A percentile compares a stretch with the other conserved stretches of the same genome.
These are phyloP conservation scores for Cladosporium halotolerans DNA, from an alignment of 2,329 filamentous ascomycete genomes.

Conservation along the genomic window DNA sequence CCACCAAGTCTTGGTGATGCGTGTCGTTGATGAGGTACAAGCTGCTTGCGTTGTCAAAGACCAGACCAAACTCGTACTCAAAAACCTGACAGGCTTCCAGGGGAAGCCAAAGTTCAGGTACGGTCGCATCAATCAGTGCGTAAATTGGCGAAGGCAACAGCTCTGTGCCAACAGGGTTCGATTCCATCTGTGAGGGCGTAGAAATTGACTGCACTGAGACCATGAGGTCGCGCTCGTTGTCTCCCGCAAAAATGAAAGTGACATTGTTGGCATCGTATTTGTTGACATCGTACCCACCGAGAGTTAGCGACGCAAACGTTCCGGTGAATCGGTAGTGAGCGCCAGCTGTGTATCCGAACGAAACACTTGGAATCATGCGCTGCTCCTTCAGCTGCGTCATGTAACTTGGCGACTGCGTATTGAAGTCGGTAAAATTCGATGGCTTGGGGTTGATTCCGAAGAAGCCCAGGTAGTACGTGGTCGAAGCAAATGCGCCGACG, in stretches of 20 bases:
- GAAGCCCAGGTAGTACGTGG: constrained; percentile 41
- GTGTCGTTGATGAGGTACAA: constrained; percentile 59
- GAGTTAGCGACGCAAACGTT: constrained; percentile 47
- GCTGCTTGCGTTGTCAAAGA: constrained; percentile 57
- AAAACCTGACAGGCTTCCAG: constrained; percentile 56
- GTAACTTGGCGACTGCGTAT: constrained; percentile 50
- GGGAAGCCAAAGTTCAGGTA: constrained; percentile 45
- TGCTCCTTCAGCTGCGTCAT: constrained; percentile 48
- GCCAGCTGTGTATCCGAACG: constrained; percentile 70
- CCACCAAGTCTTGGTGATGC: constrained; percentile 46
- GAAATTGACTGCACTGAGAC: constrained; percentile 46
- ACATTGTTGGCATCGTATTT: constrained; percentile 57
- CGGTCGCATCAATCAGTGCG: constrained; percentile 44
- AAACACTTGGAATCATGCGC: constrained; percentile 61
- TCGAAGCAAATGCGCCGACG: constrained; percentile 34
- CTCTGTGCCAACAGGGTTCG: constrained; percentile 29
- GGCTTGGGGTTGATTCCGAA: constrained; percentile 45
- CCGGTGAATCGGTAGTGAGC: constrained; percentile 54
- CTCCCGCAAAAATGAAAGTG: constrained; percentile 51
- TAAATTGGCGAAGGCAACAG: constrained; percentile 36
- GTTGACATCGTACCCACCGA: constrained; percentile 64
- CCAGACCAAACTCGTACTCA: constrained; percentile 57
- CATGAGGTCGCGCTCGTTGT: constrained; percentile 54
- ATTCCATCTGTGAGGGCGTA: constrained; percentile 23
- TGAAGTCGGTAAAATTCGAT: constrained; percentile 47